Conservation (phyloP, 805 yeast genomes). For the Hanseniaspora meyeri region DNA sequence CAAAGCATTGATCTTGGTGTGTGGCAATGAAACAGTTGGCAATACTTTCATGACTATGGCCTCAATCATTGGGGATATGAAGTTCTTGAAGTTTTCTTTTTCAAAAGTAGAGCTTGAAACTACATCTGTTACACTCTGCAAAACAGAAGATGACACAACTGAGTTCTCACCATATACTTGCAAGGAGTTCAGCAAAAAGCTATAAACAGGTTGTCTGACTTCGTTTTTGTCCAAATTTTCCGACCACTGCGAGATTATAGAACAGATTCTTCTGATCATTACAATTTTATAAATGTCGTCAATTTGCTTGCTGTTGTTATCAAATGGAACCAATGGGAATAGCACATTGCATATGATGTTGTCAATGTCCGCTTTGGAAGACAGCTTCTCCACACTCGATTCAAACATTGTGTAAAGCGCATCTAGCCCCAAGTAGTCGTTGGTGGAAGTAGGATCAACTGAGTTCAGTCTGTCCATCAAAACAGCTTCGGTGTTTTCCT, state of each 20-base stretch:
- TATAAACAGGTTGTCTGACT: slow-evolving; percentile 47
- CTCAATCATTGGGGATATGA: slow-evolving; percentile 39
- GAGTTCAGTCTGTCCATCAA: slow-evolving; percentile 34
- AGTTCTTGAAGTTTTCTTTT: slow-evolving; percentile 56
- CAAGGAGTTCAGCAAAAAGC: slow-evolving; percentile 42
- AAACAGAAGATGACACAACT: slow-evolving; percentile 69
- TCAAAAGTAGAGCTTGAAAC: slow-evolving; percentile 82
- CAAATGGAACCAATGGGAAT: slow-evolving; percentile 43
- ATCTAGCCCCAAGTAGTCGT: slow-evolving; percentile 57
- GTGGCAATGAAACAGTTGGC: slow-evolving; percentile 44
- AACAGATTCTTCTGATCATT: slow-evolving; percentile 62
- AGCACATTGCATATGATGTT: slow-evolving; percentile 45
- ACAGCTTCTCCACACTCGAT: slow-evolving; percentile 54
- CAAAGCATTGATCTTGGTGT: slow-evolving; percentile 62
- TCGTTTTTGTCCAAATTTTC: slow-evolving; percentile 49
- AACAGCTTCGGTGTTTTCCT: slow-evolving; percentile 5
- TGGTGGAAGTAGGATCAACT: slow-evolving; percentile 24
- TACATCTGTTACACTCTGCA: slow-evolving; percentile 53
- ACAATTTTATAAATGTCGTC: slow-evolving; percentile 25
- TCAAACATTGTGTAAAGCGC: slow-evolving; percentile 75
- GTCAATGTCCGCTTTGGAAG: slow-evolving; percentile 58
- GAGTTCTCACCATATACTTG: slow-evolving; percentile 45
- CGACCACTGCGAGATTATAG: slow-evolving; percentile 73
- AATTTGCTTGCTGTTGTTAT: slow-evolving; percentile 29
- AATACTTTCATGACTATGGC: slow-evolving; percentile 39